Evolutionary conservation across 352 stramenopile genomes (phyloP).

Genomic region (Phytophthora capsici): DNA sequence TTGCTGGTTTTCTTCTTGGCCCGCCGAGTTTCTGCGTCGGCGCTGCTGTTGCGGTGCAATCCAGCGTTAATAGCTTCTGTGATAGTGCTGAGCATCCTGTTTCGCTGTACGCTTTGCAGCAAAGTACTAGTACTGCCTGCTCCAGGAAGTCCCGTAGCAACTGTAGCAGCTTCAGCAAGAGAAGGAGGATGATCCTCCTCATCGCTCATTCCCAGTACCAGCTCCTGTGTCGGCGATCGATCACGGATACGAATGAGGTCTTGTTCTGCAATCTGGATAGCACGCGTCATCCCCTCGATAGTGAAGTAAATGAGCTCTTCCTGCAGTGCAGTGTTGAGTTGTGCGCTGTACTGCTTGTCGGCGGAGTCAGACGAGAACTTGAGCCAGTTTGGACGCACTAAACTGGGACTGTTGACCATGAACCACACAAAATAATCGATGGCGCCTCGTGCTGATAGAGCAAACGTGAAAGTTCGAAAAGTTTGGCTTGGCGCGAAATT

Average conservation of each 20-base stretch:
- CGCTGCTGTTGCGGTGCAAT: slow-evolving; percentile 34
- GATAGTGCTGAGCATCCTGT: slow-evolving; percentile 38
- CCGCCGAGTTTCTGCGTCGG: slow-evolving; percentile 19
- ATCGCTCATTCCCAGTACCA: slow-evolving; percentile 32
- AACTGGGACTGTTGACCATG: slow-evolving; percentile 77
- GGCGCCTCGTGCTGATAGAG: slow-evolving; percentile 65
- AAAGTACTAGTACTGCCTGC: slow-evolving; percentile 16
- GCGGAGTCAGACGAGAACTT: slow-evolving; percentile 77
- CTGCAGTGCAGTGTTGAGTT: slow-evolving; percentile 89
- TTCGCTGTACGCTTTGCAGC: slow-evolving; percentile 28
- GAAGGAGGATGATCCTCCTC: slow-evolving; percentile 14
- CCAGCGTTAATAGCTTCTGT: slow-evolving; percentile 37
- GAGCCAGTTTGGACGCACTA: slow-evolving; percentile 72
- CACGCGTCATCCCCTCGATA: slow-evolving; percentile 87
- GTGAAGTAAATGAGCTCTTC: slow-evolving; percentile 91
- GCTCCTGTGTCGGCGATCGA: slow-evolving; percentile 56
- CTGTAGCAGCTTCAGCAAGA: slow-evolving; percentile 33
- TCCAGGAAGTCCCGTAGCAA: slow-evolving; percentile 24
- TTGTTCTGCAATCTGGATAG: slow-evolving; percentile 74
- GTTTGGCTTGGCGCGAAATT: slow-evolving; percentile 52
- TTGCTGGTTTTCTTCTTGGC: slow-evolving; percentile 28
- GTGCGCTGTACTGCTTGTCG: slow-evolving; percentile 84
- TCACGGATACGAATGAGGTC: slow-evolving; percentile 55
- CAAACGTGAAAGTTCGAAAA: slow-evolving; percentile 77
- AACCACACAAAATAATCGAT: slow-evolving; percentile 90